Evolutionary conservation across 23 red algal species (phyloP), one percentile per base, ranked within the genome.

Genomic region (Gracilaria domingensis): DNA sequence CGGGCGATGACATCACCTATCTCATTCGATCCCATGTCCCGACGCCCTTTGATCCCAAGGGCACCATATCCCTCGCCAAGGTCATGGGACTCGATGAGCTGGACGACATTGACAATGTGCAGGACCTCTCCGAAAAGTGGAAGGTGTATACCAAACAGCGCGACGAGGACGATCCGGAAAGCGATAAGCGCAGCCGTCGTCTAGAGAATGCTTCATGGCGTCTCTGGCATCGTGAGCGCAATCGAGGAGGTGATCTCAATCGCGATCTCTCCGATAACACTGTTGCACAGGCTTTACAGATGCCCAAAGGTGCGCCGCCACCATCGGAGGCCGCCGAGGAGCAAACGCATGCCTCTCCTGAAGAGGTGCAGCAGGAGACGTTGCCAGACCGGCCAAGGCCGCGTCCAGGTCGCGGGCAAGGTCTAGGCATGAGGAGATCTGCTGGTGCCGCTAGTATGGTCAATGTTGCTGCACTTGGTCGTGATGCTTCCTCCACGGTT

Each of bases 181-280:
- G 80, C 18, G 49, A 78, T 36, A 69, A 79, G 33, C 79, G 87
- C 33, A 76, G 61, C 34, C 92, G 96, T 29, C 90, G 96, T 74
- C 73, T 98, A 36, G 96, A 98, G 83, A 98, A 98, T 58, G 93
- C 93, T 35, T 94, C 89, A 47, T 98, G 96, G 96, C 84, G 96
- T 66, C 66, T 98, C 35, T 98, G 96, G 96, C 79, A 86, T 53
- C 85, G 81, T 71, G 88, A 98, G 64, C 96, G 96, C 75, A 64
- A 73, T 44, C 83, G 85, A 33, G 96, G 96, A 12, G 93, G 88
- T 45, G 96, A 95, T 61, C 75, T 95, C 16, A 93, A 93, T 29
- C 23, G 62, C 11, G 90, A 89, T 79, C 88, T 98, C 2, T 90
- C 81, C 36, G 96, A 93, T 12, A 47, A 47, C 23, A 82, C 84